Percentiles rank a stretch among this genome's conserved stretches.
Conservation (phyloP, 2,329 filamentous ascomycete genomes). For the Pseudogymnoascus sp. region DNA sequence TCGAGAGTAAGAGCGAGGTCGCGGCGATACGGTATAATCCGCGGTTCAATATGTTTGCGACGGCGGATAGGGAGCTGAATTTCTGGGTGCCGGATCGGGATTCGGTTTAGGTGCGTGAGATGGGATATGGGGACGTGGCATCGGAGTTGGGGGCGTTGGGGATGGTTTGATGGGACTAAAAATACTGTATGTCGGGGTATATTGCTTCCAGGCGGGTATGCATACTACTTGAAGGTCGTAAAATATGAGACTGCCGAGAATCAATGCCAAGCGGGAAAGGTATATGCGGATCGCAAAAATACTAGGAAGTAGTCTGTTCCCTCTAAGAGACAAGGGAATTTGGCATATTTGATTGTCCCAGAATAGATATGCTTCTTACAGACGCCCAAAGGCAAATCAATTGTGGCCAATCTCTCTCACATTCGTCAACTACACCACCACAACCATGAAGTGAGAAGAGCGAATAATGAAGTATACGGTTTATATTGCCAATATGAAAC, state of each 20-base stretch:
- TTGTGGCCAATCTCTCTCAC: neutral
- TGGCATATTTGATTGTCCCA: neutral
- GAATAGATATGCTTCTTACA: neutral
- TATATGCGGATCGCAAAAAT: neutral
- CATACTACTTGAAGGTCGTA: neutral
- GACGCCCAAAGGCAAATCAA: neutral
- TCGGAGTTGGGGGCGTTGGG: neutral
- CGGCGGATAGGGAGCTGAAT: conserved; percentile 74
- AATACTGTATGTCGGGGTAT: neutral
- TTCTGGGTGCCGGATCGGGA: conserved; percentile 68
- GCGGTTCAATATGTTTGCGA: conserved; percentile 83
- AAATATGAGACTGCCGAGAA: neutral
- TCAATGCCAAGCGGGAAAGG: neutral
- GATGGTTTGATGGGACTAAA: neutral
- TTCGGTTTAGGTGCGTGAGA: neutral
- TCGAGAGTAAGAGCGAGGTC: conserved; percentile 60
- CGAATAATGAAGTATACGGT: neutral
- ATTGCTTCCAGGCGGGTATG: neutral
- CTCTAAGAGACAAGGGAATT: neutral
- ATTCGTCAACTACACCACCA: neutral
- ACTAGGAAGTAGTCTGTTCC: neutral
- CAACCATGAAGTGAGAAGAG: neutral
- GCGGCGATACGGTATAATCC: conserved; percentile 83
- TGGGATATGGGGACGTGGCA: neutral
- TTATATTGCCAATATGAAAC: neutral